Percentiles rank a stretch among this genome's conserved stretches.
phyloP scores from a whole-genome alignment of 2,329 filamentous ascomycete species.

The Waltergamsia citrina region DNA sequence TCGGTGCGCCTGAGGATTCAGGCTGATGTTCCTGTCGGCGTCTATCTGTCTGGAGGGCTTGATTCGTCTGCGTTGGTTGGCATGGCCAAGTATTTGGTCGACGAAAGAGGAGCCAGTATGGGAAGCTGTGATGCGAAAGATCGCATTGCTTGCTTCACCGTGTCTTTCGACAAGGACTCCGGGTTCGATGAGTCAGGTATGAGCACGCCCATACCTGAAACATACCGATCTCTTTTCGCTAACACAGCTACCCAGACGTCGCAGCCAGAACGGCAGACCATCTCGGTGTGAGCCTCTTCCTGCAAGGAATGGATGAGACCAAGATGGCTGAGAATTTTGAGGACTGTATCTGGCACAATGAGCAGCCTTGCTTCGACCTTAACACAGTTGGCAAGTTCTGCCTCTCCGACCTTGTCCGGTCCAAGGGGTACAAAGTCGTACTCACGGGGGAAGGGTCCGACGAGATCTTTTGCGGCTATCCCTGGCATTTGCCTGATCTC shows the following conservation, averaged over 20 bases:
- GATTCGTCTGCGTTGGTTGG: conserved; percentile 48
- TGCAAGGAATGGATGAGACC: conserved; percentile 15
- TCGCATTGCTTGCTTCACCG: conserved; percentile 31
- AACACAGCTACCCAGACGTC: conserved; percentile 17
- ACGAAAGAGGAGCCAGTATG: conserved; percentile 32
- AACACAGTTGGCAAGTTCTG: conserved; percentile 41
- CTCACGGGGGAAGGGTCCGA: conserved; percentile 43
- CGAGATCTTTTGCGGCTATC: conserved; percentile 45
- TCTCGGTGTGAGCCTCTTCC: conserved; percentile 18
- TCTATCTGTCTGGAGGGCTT: conserved; percentile 48
- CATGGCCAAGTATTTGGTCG: conserved; percentile 41
- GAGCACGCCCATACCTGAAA: too few relatives aligned
- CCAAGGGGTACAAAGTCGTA: conserved; percentile 41
- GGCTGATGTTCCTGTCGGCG: conserved; percentile 47
- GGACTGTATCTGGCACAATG: conserved; percentile 18
- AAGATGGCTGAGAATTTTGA: conserved; percentile 17
- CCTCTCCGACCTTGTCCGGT: conserved; percentile 32
- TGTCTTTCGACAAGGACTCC: conserved; percentile 39
- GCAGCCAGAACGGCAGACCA: conserved; percentile 20
- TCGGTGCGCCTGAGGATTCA: conserved; percentile 40
- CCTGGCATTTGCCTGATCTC: conserved; percentile 32
- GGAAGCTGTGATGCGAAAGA: conserved; percentile 28
- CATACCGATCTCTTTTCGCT: not conserved
- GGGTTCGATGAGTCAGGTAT: conserved; percentile 39
- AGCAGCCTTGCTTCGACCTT: conserved; percentile 31